A percentile compares a stretch with the other conserved stretches of the same genome.
These are phyloP conservation scores for Cucumis melo DNA, from an alignment of 306 rosid genomes.

Conservation along the genomic window DNA sequence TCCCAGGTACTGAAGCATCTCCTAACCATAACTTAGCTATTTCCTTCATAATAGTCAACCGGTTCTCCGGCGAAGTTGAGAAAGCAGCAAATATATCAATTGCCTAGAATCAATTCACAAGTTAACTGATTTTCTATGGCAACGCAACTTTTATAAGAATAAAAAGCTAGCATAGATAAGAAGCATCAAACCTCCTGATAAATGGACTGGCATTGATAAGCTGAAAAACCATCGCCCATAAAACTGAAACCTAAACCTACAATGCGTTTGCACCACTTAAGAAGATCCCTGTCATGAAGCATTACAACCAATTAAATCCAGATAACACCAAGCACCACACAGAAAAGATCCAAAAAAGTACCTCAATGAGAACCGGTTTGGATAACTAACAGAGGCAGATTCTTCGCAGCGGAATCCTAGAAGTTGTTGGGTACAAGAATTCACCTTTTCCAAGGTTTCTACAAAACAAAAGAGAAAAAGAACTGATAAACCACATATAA, in stretches of 20 bases:
- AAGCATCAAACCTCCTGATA: constrained; percentile 52
- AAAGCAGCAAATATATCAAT: constrained; percentile 79
- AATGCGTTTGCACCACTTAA: constrained; percentile 92
- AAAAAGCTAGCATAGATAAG: neutral
- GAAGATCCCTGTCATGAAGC: constrained; percentile 60
- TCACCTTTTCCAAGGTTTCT: constrained; percentile 69
- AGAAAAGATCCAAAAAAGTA: constrained; percentile 7
- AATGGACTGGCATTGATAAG: constrained; percentile 31
- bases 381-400: constrained; percentile 28
- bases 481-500: neutral
- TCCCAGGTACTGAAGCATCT: constrained; percentile 38
- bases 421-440: constrained; percentile 25
- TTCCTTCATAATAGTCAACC: constrained; percentile 54
- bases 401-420: constrained; percentile 27
- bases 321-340: neutral
- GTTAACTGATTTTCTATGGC: neutral
- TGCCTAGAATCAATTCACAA: constrained; percentile 40
- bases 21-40: constrained; percentile 56
- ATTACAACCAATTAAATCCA: neutral
- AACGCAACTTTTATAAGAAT: neutral
- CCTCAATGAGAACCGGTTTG: constrained; percentile 67
- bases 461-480: constrained; percentile 4
- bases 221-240: constrained; percentile 35
- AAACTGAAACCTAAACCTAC: constrained; percentile 36
- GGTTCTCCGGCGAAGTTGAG: constrained; percentile 43